These are phyloP conservation scores for Discostella pseudostelligera DNA, from an alignment of 108 stramenopile species.

Conservation along the genomic window DNA sequence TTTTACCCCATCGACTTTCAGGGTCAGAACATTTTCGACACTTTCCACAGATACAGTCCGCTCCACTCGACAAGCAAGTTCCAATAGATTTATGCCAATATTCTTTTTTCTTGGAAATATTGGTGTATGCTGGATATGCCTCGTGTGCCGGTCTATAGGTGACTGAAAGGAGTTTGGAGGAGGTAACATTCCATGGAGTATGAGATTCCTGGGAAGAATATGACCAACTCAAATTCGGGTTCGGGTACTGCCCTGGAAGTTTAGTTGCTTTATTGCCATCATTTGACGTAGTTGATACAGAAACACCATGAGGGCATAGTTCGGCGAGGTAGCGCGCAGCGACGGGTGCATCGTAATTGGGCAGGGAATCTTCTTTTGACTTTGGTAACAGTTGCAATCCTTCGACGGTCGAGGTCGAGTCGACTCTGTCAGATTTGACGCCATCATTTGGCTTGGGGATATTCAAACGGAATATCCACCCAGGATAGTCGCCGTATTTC, in stretches of 20 bases:
- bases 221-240: slow-evolving; percentile 43
- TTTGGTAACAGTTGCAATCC: slow-evolving; percentile 13
- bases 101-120: slow-evolving; percentile 31
- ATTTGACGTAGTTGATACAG: slow-evolving; percentile 7
- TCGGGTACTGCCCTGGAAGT: neutral
- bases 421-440: neutral
- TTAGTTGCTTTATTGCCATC: neutral
- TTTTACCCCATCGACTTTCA: slow-evolving; percentile 12
- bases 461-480: slow-evolving; percentile 29
- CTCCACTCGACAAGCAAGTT: slow-evolving; percentile 15
- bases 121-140: slow-evolving; percentile 69
- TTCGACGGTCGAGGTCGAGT: slow-evolving; percentile 7
- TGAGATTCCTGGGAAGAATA: slow-evolving; percentile 36
- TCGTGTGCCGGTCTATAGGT: slow-evolving; percentile 78
- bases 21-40: slow-evolving; percentile 1
- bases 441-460: neutral
- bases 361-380: neutral
- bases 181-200: slow-evolving; percentile 49
- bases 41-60: slow-evolving; percentile 6
- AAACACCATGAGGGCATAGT: slow-evolving; percentile 39
- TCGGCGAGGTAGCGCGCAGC: slow-evolving; percentile 32
- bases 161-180: slow-evolving; percentile 52
- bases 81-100: slow-evolving; percentile 39
- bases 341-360: neutral
- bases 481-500: slow-evolving; percentile 8